Base-by-base conservation (phyloP, 345 rosid genomes). In the Dipteronia dyeriana region DNA sequence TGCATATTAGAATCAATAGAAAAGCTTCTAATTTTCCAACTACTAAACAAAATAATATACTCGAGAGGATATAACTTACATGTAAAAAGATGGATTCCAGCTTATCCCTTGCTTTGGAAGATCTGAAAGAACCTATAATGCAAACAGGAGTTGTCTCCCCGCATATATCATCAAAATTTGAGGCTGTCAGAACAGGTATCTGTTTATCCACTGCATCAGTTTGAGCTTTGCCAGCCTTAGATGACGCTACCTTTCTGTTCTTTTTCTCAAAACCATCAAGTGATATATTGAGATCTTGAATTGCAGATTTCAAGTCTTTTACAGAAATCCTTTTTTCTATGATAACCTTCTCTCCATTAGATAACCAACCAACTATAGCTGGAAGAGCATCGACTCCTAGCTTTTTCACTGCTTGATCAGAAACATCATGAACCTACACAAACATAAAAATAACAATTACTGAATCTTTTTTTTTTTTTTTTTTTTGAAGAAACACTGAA, bases 311-410 rank as follows among this genome's bases (percentile, higher is more conserved):
- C 82, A 87, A 25, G 80, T 92, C 94, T 84, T 90, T 96, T 67
- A 94, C 97, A 51, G 90, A 85, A 71, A 94, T 83, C 56, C 97
- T 94, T 2, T 88, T 81, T 86, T 81, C 89, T 53, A 96, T 66
- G 12, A 91, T 76, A 61, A 88, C 91, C 67, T 85, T 89, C 84
- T 92, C 97, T 56, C 97, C 99, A 51, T 92, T 92, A 2, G 96
- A 86, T 38, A 90, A 81, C 94, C 95, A 92, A 56, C 97, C 98
- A 71, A 94, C 91, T 75, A 96, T 75, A 75, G 99, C 95, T 38
- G 99, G 99, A 76, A 93, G 85, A 1, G 91, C 79, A 54, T 91
- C 87, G 23, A 94, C 90, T 17, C 97, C 95, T 74, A 96, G 75
- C 77, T 88, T 85, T 82, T 81, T 84, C 43, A 87, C 66, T 49